Conservation (phyloP, 495 filamentous ascomycete genomes). For the Penicillium roqueforti region DNA sequence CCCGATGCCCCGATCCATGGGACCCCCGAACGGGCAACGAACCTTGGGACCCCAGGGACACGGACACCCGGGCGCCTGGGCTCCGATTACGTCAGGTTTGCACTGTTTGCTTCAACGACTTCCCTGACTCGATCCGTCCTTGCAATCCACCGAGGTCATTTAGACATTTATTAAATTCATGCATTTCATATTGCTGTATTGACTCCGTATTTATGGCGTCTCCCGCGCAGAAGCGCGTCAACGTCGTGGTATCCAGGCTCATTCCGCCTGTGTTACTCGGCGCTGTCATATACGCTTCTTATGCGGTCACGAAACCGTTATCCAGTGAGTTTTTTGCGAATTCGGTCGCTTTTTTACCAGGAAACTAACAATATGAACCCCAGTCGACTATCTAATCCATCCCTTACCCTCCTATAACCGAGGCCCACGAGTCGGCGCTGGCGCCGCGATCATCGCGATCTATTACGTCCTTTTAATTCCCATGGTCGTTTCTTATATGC, state of each 20-base stretch:
- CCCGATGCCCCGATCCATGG: slow-evolving; percentile 4
- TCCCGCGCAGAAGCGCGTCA: slow-evolving; percentile 43
- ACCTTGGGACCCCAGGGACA: neutral
- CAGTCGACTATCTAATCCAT: slow-evolving; percentile 63
- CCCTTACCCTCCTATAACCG: slow-evolving; percentile 40
- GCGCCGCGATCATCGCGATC: slow-evolving; percentile 62
- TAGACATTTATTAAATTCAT: slow-evolving; percentile 9
- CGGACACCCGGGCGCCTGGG: neutral
- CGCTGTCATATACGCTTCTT: slow-evolving; percentile 58
- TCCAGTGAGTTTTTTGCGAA: slow-evolving; percentile 44
- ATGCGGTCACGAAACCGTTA: slow-evolving; percentile 55
- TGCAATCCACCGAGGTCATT: neutral
- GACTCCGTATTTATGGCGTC: slow-evolving; percentile 24
- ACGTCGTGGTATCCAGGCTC: slow-evolving; percentile 49
- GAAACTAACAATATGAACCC: neutral
- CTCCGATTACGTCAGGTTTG: slow-evolving; percentile 18
- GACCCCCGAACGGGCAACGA: neutral
- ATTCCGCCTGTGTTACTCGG: slow-evolving; percentile 58
- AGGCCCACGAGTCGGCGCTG: slow-evolving; percentile 48
- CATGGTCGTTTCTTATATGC: slow-evolving; percentile 63
- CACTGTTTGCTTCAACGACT: slow-evolving; percentile 9
- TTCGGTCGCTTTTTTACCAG: neutral
- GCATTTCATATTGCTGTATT: slow-evolving; percentile 14
- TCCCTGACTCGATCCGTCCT: neutral
- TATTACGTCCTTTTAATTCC: slow-evolving; percentile 67